phyloP scores from a whole-genome alignment of 768 basidiomycete genomes.

The Tulasnella sp. region DNA sequence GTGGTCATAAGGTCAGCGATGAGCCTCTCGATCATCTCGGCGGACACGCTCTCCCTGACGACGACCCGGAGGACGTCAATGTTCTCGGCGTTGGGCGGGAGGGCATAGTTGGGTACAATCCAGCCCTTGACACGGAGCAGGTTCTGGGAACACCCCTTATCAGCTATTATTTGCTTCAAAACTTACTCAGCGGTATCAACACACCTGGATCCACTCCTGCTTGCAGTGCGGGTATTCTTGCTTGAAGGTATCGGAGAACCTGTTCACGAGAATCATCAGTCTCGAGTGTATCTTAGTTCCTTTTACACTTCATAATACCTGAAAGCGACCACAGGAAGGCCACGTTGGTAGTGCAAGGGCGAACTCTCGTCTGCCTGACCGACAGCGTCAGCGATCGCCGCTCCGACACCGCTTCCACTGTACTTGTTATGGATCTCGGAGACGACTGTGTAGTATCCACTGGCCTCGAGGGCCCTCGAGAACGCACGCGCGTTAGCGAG shows the following conservation, averaged over 20 bases:
- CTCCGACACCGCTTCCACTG: constrained; percentile 21
- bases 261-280: neutral
- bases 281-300: no score
- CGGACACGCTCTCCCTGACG: constrained; percentile 45
- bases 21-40: constrained; percentile 54
- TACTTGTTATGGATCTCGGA: constrained; percentile 37
- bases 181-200: no score
- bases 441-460: constrained; percentile 38
- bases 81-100: constrained; percentile 40
- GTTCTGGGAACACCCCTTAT: no score
- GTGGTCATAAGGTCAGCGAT: constrained; percentile 58
- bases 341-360: constrained; percentile 36
- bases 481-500: constrained; percentile 54
- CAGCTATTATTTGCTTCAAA: no score
- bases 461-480: constrained; percentile 50
- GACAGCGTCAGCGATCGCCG: constrained; percentile 47
- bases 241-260: constrained; percentile 43
- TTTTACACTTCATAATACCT: no score
- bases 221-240: constrained; percentile 43
- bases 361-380: constrained; percentile 28
- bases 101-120: constrained; percentile 52
- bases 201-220: constrained; percentile 44
- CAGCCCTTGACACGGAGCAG: constrained; percentile 38
- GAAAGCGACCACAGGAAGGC: constrained; percentile 44
- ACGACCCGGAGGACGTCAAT: constrained; percentile 52